Evolutionary conservation across 345 rosid genomes (phyloP), one percentile per base, ranked within the genome.

Genomic region (Dipteronia sinensis): DNA sequence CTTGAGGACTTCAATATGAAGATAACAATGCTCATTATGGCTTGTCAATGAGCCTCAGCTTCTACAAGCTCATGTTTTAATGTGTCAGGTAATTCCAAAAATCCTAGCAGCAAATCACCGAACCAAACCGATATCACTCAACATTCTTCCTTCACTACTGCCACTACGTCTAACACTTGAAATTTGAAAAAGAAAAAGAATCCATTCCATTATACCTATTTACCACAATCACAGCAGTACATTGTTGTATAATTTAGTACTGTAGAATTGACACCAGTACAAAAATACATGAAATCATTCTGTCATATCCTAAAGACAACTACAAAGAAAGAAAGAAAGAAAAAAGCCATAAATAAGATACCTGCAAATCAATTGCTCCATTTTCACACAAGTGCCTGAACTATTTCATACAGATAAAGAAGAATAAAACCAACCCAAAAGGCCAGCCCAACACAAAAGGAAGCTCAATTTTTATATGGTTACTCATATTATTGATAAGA

Each of bases 351-450:
- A 38, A 61, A 61, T 1, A 7, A 29, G n/a, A 51, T 49, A 31
- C 64, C 51, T 20, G 71, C 72, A 65, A 58, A 51, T 10, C 66
- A 15, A 23, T 76, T 67, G 38, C 38, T 34, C 38, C 38, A 34
- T 34, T 34, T 56, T 34, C 59, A 64, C 67, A 67, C 79, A 67
- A 38, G 44, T 42, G 73, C 73, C 79, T 56, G 79, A 76, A 76
- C 23, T 58, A 51, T 63, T 64, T 64, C 27, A 34, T 27, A 2
- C 12, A 67, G 65, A 46, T 17, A 62, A 63, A 25, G 62, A 47
- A 65, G 47, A 31, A 47, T 11, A 46, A 65, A 49, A 66, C 9
- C 25, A 65, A 42, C 10, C 62, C 29, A 25, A 65, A 51, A 46
- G 51, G 63, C 47, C 29, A 65, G 62, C 10, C 55, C 42, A 49